A percentile compares a stretch with the other conserved stretches of the same genome.
Conservation (phyloP, 805 yeast genomes). For the Suhomyces tanzawaensis region DNA sequence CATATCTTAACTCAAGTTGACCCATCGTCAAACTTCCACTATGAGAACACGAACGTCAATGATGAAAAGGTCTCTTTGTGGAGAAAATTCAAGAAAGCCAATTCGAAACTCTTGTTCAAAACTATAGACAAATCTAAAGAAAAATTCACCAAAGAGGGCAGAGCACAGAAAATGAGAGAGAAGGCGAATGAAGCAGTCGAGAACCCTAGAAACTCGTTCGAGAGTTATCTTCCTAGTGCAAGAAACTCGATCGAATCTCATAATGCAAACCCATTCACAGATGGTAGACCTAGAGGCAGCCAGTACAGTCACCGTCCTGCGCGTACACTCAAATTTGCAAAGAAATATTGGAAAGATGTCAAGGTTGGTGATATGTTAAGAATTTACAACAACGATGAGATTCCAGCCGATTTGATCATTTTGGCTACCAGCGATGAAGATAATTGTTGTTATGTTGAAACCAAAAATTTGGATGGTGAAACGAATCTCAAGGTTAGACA, state of each 20-base stretch:
- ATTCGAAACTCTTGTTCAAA: constrained; percentile 29
- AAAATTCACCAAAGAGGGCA: constrained; percentile 34
- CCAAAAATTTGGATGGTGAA: constrained; percentile 73
- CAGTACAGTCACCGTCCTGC: constrained; percentile 12
- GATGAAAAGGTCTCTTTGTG: constrained; percentile 64
- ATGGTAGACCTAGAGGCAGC: constrained; percentile 8
- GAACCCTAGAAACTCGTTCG: constrained; percentile 22
- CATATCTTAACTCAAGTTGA: constrained; percentile 54
- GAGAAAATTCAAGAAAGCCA: constrained; percentile 65
- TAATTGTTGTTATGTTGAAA: constrained; percentile 66
- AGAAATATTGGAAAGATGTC: constrained; percentile 63
- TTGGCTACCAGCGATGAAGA: constrained; percentile 70
- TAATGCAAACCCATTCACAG: constrained; percentile 7
- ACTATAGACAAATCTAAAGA: constrained; percentile 26
- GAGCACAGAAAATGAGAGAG: constrained; percentile 24
- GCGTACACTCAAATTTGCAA: constrained; percentile 29
- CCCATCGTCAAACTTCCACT: constrained; percentile 20
- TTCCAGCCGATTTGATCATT: constrained; percentile 74
- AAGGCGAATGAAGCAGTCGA: constrained; percentile 3
- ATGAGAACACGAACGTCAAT: constrained; percentile 55
- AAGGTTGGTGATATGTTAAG: constrained; percentile 73
- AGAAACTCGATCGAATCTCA: constrained; percentile 7
- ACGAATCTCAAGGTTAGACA: constrained; percentile 76
- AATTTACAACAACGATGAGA: constrained; percentile 65
- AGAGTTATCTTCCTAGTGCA: constrained; percentile 17